Percentiles rank a stretch among this genome's conserved stretches.
Conservation (phyloP, 2,329 filamentous ascomycete genomes). For the Phialemoniopsis sp. region DNA sequence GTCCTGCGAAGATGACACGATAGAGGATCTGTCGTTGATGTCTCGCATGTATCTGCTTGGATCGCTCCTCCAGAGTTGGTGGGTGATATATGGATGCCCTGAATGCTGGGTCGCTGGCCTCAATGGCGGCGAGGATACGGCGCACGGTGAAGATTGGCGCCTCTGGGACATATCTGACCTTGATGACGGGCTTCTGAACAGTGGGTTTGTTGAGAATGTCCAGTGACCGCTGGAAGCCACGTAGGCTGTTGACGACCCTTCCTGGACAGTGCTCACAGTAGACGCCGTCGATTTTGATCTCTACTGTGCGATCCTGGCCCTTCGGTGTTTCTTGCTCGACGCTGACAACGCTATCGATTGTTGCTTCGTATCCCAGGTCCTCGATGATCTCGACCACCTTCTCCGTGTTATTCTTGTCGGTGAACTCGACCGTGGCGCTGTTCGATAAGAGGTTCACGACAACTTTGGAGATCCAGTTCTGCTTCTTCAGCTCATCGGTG, state of each 20-base stretch:
- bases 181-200: slow-evolving; percentile 61
- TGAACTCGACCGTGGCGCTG: slow-evolving; percentile 58
- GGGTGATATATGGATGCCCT: slow-evolving; percentile 70
- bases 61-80: slow-evolving; percentile 78
- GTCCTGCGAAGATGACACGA: slow-evolving; percentile 65
- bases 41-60: slow-evolving; percentile 64
- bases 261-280: slow-evolving; percentile 70
- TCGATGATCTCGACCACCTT: slow-evolving; percentile 51
- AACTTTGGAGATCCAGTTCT: slow-evolving; percentile 53
- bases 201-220: slow-evolving; percentile 52
- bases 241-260: slow-evolving; percentile 49
- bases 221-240: slow-evolving; percentile 44
- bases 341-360: slow-evolving; percentile 45
- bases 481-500: slow-evolving; percentile 52
- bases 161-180: slow-evolving; percentile 65
- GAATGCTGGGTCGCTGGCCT: slow-evolving; percentile 62
- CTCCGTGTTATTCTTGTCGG: slow-evolving; percentile 38
- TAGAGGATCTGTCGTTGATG: slow-evolving; percentile 66
- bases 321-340: slow-evolving; percentile 21
- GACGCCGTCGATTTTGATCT: slow-evolving; percentile 66
- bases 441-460: slow-evolving; percentile 64
- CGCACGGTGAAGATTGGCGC: slow-evolving; percentile 71
- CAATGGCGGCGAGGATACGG: slow-evolving; percentile 65
- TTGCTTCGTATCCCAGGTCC: slow-evolving; percentile 63
- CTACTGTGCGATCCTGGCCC: slow-evolving; percentile 48